These are phyloP conservation scores for Aulographum hederae DNA, from an alignment of 2,329 filamentous ascomycete species.

Conservation along the genomic window DNA sequence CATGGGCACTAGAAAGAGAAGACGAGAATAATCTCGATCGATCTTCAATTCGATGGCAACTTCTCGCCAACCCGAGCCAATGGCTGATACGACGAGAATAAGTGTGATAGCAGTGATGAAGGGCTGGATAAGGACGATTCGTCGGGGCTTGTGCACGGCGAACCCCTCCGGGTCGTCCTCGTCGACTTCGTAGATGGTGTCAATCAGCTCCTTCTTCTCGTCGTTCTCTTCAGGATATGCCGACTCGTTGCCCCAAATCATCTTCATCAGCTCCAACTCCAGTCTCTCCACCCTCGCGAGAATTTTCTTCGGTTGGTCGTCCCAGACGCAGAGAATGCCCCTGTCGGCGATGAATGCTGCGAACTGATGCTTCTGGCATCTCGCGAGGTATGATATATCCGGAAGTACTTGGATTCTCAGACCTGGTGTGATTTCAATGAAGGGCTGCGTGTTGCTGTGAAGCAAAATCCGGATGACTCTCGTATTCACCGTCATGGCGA, in stretches of 20 bases:
- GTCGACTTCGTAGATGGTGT: conserved; percentile 11
- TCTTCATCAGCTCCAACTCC: conserved; percentile 34
- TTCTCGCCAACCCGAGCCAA: conserved; percentile 41
- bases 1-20: too few relatives aligned
- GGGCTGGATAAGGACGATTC: conserved; percentile 36
- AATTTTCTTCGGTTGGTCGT: conserved; percentile 39
- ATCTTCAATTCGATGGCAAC: too few relatives aligned
- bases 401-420: conserved; percentile 44
- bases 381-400: conserved; percentile 35
- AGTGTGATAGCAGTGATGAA: conserved; percentile 35
- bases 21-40: too few relatives aligned
- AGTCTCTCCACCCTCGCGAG: conserved; percentile 32
- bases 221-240: conserved; percentile 24
- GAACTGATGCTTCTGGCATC: conserved; percentile 46
- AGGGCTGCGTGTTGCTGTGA: too few relatives aligned
- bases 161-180: conserved; percentile 13
- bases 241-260: conserved; percentile 36
- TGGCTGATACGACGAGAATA: conserved; percentile 29
- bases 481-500: too few relatives aligned
- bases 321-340: conserved; percentile 44
- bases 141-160: conserved; percentile 24
- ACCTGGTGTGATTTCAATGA: conserved; percentile 39
- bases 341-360: conserved; percentile 44
- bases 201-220: conserved; percentile 18
- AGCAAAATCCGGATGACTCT: too few relatives aligned